Evolutionary conservation across 192 early-diverging fungal species (phyloP), one percentile per base, ranked within the genome.

Genomic region (Backusella sp.): DNA sequence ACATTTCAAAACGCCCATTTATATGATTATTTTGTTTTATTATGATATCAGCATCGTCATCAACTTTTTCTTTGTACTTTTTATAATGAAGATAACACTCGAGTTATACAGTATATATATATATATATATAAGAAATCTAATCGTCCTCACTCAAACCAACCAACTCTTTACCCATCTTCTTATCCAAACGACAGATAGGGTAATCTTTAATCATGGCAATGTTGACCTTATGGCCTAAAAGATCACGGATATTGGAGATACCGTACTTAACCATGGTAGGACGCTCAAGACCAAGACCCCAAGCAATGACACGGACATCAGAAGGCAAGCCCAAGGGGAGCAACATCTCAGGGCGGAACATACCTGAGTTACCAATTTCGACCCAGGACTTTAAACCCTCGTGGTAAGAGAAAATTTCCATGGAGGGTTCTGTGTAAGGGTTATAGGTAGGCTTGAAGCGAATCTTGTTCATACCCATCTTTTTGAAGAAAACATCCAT

Each of bases 381-480:
- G 39, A 98, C 93, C 94, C 95, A 98, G 79, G 91, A 90, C 66
- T 90, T 87, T 74, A 97, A 86, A 69, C 88, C 91, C 79, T 77
- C 90, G 81, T 98, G 97, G 89, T 93, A 99, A 53, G 96, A 93
- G 86, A 99, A 99, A 78, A 99, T 98, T 82, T 99, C 98, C 96
- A 99, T 95, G 76, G 92, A 94, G 41, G 98, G 98, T 84, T 99
- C 98, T 52, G 98, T 99, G 90, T 99, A 99, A 66, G 98, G 98
- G 85, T 99, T 99, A 87, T 97, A 99, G 4, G 98, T 95, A 68
- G 98, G 98, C 91, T 99, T 99, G 92, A 99, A 99, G 73, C 96
- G 92, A 68, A 99, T 91, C 77, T 94, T 94, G 42, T 88, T 84
- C 74, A 94, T 83, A 81, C 97, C 98, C 89, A 99, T 95, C 90